Evolutionary conservation across 2,329 filamentous ascomycete species (phyloP), one percentile per base, ranked within the genome.

Genomic region (Phoma sp.): DNA sequence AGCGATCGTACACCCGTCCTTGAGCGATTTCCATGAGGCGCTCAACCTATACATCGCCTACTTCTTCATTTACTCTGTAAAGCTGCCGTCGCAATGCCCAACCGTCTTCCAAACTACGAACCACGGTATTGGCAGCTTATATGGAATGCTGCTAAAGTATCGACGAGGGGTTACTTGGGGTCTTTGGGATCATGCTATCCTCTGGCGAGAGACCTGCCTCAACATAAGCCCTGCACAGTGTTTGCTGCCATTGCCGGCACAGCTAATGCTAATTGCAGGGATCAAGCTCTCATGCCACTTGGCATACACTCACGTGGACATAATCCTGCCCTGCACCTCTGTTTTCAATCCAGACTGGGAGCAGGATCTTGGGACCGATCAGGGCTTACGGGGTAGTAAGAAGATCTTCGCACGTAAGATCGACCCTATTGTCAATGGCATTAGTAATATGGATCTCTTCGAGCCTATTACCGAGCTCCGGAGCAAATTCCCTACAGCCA

Each of bases 401-500:
- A 84, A 84, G 53, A 76, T 78, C 7, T 87, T 86, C 75, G 76
- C 75, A 39, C 79, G 84, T 45, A 86, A 86, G 65, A 83, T 88
- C 36, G 84, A 87, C 58, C 85, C 85, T 1, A 84, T 88, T 29
- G 84, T 87, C 59, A 88, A 88, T 63, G 85, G 85, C 43, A 87
- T 87, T 59, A 82, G 81, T 42, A 83, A 87, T 85, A n/a, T n/a
- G n/a, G n/a, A n/a, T n/a, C n/a, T n/a, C n/a, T n/a, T n/a, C n/a
- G n/a, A n/a, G n/a, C n/a, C 85, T 0, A 81, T 87, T 17, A 80
- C 84, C 39, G 80, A 84, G 48, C 84, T 87, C 61, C 82, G 82
- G 45, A 82, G 84, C 0, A 77, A 82, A 53, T 78, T 77, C 18
- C 85, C 85, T 2, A 88, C 85, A 0, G 85, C 87, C 2, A 85